Conservation (phyloP, 805 yeast species). For the Ogataea neopini region DNA sequence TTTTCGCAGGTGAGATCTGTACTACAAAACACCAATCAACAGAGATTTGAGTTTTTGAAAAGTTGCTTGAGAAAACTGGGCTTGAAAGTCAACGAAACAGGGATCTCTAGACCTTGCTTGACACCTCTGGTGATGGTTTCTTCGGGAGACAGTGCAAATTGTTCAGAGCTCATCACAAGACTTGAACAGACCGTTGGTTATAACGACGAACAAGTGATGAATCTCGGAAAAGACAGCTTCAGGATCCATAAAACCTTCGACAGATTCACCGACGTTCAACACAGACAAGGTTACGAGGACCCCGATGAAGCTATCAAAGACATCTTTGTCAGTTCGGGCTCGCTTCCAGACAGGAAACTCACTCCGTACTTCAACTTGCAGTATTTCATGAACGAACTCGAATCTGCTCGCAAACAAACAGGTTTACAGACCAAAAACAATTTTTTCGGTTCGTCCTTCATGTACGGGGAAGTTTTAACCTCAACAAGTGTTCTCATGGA, state of each 20-base stretch:
- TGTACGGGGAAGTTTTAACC: slow-evolving; percentile 87
- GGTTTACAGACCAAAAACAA: slow-evolving; percentile 32
- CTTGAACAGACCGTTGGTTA: slow-evolving; percentile 39
- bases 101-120: slow-evolving; percentile 56
- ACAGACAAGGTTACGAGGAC: slow-evolving; percentile 46
- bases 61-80: slow-evolving; percentile 61
- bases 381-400: slow-evolving; percentile 51
- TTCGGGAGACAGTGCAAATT: slow-evolving; percentile 27
- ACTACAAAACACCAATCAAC: slow-evolving; percentile 44
- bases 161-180: slow-evolving; percentile 35
- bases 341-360: slow-evolving; percentile 47
- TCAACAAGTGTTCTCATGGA: slow-evolving; percentile 84
- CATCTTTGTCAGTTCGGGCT: slow-evolving; percentile 44
- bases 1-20: slow-evolving; percentile 39
- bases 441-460: slow-evolving; percentile 57
- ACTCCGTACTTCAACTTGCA: slow-evolving; percentile 76
- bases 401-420: slow-evolving; percentile 33
- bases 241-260: slow-evolving; percentile 45
- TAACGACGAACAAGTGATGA: slow-evolving; percentile 42
- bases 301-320: slow-evolving; percentile 59
- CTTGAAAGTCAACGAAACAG: slow-evolving; percentile 60
- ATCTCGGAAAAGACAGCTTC: slow-evolving; percentile 58
- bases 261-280: slow-evolving; percentile 25
- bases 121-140: slow-evolving; percentile 67
- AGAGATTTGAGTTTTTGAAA: slow-evolving; percentile 58